phyloP scores from a whole-genome alignment of 176 grass and related monocot genomes.

The Ampelocalamus luodianensis region DNA sequence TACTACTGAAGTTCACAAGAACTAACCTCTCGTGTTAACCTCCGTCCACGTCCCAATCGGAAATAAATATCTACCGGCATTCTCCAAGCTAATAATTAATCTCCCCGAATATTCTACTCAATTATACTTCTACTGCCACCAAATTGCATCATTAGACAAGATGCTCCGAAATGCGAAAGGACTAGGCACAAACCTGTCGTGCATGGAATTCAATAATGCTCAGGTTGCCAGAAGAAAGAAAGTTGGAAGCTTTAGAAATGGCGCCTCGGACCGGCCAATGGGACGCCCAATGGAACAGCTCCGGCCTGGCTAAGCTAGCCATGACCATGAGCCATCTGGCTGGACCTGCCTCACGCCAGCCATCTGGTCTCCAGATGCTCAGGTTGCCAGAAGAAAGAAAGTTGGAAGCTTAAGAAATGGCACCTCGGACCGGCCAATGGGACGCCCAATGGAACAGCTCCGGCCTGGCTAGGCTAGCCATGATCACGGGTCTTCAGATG shows the following conservation, averaged over 20 bases:
- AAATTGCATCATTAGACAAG: background rate
- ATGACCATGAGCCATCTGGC: constrained; percentile 19
- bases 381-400: too few species aligned
- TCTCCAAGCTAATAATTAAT: constrained; percentile 27
- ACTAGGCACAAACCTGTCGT: background rate
- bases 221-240: background rate
- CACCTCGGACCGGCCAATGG: background rate
- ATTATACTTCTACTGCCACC: background rate
- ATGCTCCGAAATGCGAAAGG: constrained; percentile 1
- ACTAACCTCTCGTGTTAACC: background rate
- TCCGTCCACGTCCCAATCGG: constrained; percentile 40
- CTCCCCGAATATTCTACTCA: constrained; percentile 1
- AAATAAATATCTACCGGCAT: background rate
- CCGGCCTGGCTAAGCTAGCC: background rate
- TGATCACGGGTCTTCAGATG: background rate
- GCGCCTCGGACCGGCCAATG: background rate
- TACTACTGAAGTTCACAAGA: background rate
- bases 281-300: background rate
- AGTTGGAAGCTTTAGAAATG: background rate
- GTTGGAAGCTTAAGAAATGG: background rate
- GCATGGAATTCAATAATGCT: background rate
- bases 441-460: constrained; percentile 10
- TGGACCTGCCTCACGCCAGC: background rate
- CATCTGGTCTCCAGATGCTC: background rate
- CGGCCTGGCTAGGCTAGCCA: background rate